Percentiles rank a stretch among this genome's conserved stretches.
Conservation (phyloP, 495 filamentous ascomycete species). For the Viridothelium virens region DNA sequence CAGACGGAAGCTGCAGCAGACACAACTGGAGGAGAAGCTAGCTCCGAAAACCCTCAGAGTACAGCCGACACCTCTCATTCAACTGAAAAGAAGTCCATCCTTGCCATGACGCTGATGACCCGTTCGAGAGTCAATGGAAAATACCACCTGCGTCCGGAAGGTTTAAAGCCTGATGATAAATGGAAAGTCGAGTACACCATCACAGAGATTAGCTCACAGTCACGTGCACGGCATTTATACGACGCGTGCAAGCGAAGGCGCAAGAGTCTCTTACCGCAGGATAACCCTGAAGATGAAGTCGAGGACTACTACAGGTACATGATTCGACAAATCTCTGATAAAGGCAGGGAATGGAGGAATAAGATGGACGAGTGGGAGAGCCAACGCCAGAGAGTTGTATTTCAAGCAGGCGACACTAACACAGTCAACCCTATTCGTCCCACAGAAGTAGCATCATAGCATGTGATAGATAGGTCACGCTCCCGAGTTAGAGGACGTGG, state of each 20-base stretch:
- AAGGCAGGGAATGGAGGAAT: conserved; percentile 45
- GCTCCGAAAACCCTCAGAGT: conserved; percentile 16
- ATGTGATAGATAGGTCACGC: not conserved
- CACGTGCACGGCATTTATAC: conserved; percentile 43
- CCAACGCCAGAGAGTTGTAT: conserved; percentile 23
- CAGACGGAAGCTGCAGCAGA: conserved; percentile 19
- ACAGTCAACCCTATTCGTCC: too few relatives aligned
- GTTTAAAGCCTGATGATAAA: conserved; percentile 43
- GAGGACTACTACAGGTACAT: conserved; percentile 7
- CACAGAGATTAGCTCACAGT: conserved; percentile 41
- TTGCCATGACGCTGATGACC: conserved; percentile 61
- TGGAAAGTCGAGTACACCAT: conserved; percentile 78
- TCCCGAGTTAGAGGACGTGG: not conserved
- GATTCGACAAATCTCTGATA: conserved; percentile 26
- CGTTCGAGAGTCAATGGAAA: conserved; percentile 65
- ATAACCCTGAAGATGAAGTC: conserved; percentile 33
- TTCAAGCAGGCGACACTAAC: conserved; percentile 4
- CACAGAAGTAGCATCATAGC: not conserved
- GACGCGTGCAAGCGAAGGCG: conserved; percentile 45
- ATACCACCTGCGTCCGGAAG: conserved; percentile 51
- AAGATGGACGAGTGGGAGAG: conserved; percentile 44
- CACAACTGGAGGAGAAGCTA: conserved; percentile 25
- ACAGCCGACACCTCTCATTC: conserved; percentile 13
- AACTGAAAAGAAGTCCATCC: conserved; percentile 31
- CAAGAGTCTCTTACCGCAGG: conserved; percentile 34